These are phyloP conservation scores for Globisporangium irregulare DNA, from an alignment of 352 stramenopile genomes.

Conservation along the genomic window DNA sequence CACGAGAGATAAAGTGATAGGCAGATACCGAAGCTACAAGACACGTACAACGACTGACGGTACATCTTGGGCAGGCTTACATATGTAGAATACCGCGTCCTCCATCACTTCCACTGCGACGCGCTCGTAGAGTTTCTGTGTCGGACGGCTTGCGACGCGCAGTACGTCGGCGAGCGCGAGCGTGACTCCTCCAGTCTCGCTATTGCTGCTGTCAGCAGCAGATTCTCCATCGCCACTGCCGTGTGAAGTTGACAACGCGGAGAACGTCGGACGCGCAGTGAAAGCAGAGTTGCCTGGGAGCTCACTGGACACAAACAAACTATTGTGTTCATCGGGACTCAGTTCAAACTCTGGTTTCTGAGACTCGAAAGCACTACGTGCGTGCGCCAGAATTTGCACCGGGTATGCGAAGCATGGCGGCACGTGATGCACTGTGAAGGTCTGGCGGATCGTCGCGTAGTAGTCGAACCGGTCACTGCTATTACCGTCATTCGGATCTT, in stretches of 20 bases:
- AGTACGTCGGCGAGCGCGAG: constrained; percentile 38
- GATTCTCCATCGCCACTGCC: constrained; percentile 7
- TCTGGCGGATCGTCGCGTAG: constrained; percentile 43
- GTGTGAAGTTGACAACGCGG: constrained; percentile 27
- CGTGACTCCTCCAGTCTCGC: not conserved
- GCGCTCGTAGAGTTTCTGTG: constrained; percentile 34
- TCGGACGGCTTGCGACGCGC: constrained; percentile 38
- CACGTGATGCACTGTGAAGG: constrained; percentile 29
- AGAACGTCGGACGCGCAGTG: constrained; percentile 42
- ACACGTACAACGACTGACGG: constrained; percentile 7
- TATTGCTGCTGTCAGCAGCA: not conserved
- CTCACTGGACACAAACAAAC: constrained; percentile 8
- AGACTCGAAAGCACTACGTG: constrained; percentile 26
- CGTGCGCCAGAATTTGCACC: constrained; percentile 32
- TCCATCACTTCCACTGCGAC: constrained; percentile 35
- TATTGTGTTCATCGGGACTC: constrained; percentile 3
- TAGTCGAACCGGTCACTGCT: constrained; percentile 23
- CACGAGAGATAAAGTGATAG: not conserved
- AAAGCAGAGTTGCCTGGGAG: constrained; percentile 46
- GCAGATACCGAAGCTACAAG: not conserved
- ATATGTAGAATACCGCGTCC: constrained; percentile 33
- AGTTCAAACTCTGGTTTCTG: constrained; percentile 25
- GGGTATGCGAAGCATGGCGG: constrained; percentile 39
- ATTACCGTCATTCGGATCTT: constrained; percentile 17
- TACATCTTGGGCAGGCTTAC: constrained; percentile 5